These are phyloP conservation scores for Saraca asoca DNA, from an alignment of 331 rosid species.

Conservation along the genomic window DNA sequence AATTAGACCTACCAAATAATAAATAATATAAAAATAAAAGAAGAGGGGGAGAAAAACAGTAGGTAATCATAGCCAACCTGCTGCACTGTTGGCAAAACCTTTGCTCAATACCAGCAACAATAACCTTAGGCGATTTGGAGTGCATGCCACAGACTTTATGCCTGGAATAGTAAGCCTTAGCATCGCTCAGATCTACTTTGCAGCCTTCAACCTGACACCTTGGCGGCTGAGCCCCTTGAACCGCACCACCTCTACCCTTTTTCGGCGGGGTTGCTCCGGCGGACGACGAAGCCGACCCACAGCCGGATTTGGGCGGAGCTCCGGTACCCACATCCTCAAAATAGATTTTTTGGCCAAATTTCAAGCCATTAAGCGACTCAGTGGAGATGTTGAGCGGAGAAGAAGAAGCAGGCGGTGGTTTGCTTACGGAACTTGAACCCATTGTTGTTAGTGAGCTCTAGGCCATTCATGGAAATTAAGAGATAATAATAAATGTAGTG, in stretches of 20 bases:
- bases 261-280: conserved; percentile 43
- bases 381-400: conserved; percentile 57
- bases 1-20: not conserved
- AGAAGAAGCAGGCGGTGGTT: conserved; percentile 51
- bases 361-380: conserved; percentile 70
- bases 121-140: conserved; percentile 78
- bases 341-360: conserved; percentile 73
- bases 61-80: conserved; percentile 52
- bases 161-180: conserved; percentile 84
- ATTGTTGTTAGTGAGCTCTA: conserved; percentile 31
- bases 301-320: conserved; percentile 45
- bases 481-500: not conserved
- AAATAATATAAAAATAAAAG: conserved; percentile 13
- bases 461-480: conserved; percentile 38
- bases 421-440: conserved; percentile 58
- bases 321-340: conserved; percentile 61
- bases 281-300: conserved; percentile 32
- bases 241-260: conserved; percentile 47
- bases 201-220: conserved; percentile 97
- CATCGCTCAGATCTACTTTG: conserved; percentile 78
- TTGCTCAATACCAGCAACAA: conserved; percentile 75
- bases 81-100: conserved; percentile 99
- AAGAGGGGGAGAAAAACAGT: not conserved
- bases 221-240: conserved; percentile 63
- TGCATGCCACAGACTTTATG: conserved; percentile 90